Base-by-base conservation (phyloP, 306 rosid genomes). In the Cercis canadensis region DNA sequence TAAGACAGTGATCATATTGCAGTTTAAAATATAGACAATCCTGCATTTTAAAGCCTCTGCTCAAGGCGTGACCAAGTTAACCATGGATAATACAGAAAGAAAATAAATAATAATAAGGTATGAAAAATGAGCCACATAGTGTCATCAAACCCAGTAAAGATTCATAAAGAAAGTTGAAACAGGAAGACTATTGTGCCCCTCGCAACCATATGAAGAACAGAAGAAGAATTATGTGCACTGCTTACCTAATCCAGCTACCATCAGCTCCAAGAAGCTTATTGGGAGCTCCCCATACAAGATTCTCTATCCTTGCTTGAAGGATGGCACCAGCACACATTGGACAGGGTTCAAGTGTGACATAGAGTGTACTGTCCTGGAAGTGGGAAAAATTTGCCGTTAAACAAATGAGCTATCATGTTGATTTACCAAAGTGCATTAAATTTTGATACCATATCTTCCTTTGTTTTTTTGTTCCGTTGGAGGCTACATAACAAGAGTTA, bases 271-370 rank as follows among this genome's bases (percentile, higher is more conserved):
- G 97, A 85, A 95, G 97, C 84, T 87, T 95, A 81, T 95, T 95
- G 41, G 99, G 99, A 72, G 99, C 92, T 80, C 99, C 99, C 99
- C 99, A 95, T 32, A 95, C 99, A 57, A 95, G 80, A 47, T 87
- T 83, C 39, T 76, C 83, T 9, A 95, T 24, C 80, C 99, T 85
- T 73, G 99, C 96, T 72, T 91, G 97, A 58, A 87, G 89, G 63
- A 95, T 91, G 57, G 99, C 99, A 33, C 99, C 99, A 77, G 99
- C 97, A 69, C 99, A 95, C 97, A 95, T 95, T n/a, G 97, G 87
- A 65, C 99, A 95, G 9, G 99, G 99, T 69, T 95, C 99, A 75
- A 95, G 97, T 11, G 99, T 95, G 32, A 95, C 96, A 65, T 91
- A 89, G 13, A 91, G 96, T 33, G 96, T 86, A 33, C 89, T 70